Evolutionary conservation across 1,139 yeast species (phyloP).

Genomic region (Hyphopichia buzzinii): DNA sequence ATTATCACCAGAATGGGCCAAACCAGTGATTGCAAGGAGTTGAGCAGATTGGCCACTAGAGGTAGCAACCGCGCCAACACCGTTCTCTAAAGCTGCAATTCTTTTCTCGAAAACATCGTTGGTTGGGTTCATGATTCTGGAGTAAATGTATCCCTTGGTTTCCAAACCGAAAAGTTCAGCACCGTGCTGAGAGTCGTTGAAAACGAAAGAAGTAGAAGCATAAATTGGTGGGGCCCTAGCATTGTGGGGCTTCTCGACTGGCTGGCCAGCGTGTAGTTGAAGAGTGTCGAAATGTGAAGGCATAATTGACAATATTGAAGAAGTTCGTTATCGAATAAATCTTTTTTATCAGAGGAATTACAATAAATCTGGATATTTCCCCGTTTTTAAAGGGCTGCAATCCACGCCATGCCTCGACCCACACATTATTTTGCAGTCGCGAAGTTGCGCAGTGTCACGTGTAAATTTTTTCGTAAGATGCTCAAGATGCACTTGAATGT

Average conservation of each 20-base stretch:
- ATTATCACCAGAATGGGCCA: conserved; percentile 89
- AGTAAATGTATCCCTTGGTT: conserved; percentile 80
- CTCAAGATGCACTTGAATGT: no score
- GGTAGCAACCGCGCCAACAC: conserved; percentile 87
- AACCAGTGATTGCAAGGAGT: conserved; percentile 75
- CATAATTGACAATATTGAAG: conserved; percentile 20
- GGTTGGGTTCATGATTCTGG: conserved; percentile 92
- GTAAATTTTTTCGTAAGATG: no score
- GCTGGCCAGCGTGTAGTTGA: conserved; percentile 92
- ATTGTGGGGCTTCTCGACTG: conserved; percentile 55
- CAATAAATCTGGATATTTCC: no score
- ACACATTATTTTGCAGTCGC: no score
- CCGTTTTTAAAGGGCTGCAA: no score
- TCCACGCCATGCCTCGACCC: no score
- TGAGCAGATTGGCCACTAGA: conserved; percentile 97
- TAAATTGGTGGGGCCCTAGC: conserved; percentile 93
- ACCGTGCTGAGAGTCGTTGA: conserved; percentile 85
- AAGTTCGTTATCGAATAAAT: no score
- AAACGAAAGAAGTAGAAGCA: conserved; percentile 82
- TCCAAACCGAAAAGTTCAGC: conserved; percentile 85
- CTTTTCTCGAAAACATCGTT: conserved; percentile 87
- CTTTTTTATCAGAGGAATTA: no score
- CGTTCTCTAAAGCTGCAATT: conserved; percentile 89
- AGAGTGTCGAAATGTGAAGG: conserved; percentile 81
- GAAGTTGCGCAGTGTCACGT: no score